These are phyloP conservation scores for Peziza echinospora DNA, from an alignment of 495 filamentous ascomycete genomes.

Conservation along the genomic window DNA sequence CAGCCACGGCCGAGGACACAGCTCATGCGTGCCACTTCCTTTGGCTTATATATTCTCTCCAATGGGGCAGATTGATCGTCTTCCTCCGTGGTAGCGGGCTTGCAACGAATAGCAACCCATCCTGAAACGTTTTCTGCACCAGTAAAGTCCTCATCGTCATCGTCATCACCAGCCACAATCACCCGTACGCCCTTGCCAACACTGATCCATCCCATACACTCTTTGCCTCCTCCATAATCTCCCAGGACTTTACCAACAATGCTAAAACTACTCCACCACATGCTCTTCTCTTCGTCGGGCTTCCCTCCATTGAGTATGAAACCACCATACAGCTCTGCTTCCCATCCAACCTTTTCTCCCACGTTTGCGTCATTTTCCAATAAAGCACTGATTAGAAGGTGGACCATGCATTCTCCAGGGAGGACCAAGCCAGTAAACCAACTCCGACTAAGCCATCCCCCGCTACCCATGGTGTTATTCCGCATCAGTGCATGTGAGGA, in stretches of 20 bases:
- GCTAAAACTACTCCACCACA: constrained; percentile 66
- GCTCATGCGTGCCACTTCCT: neutral
- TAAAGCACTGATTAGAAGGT: constrained; percentile 57
- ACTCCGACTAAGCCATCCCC: constrained; percentile 63
- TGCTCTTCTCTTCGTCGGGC: constrained; percentile 41
- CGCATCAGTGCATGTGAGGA: constrained; percentile 17
- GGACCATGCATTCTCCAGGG: constrained; percentile 48
- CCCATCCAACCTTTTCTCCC: constrained; percentile 39
- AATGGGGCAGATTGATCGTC: neutral
- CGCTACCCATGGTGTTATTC: constrained; percentile 20
- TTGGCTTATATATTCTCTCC: neutral
- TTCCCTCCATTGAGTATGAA: constrained; percentile 25
- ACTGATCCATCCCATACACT: constrained; percentile 51
- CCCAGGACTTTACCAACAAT: constrained; percentile 57
- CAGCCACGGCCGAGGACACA: neutral
- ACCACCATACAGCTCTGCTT: constrained; percentile 56
- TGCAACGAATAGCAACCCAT: neutral
- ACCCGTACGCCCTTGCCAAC: neutral
- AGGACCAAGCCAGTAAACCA: constrained; percentile 61
- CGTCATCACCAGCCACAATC: neutral
- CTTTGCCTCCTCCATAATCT: constrained; percentile 38
- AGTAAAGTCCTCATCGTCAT: neutral
- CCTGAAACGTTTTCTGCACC: neutral
- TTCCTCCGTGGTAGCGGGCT: neutral
- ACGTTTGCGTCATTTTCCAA: constrained; percentile 53